These are phyloP conservation scores for Elsinoe arachidis DNA, from an alignment of 2,329 filamentous ascomycete genomes.

Conservation along the genomic window DNA sequence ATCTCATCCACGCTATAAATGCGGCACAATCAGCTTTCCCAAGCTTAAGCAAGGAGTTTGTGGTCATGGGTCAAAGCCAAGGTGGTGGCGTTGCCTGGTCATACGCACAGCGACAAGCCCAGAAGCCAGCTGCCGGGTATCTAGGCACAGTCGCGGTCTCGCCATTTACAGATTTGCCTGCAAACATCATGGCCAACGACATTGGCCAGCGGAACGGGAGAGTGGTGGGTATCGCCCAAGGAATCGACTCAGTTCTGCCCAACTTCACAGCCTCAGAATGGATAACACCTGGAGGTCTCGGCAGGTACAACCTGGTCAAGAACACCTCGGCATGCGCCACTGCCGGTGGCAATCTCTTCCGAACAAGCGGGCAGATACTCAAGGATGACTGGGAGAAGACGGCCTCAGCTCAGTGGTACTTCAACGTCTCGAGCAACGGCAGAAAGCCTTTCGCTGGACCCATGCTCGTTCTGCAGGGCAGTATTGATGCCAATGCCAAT, in stretches of 20 bases:
- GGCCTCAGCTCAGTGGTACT: constrained; percentile 19
- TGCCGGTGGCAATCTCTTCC: constrained; percentile 16
- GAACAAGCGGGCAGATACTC: constrained; percentile 17
- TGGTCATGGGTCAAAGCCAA: constrained; percentile 41
- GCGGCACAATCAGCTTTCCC: constrained; percentile 38
- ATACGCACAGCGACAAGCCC: constrained; percentile 28
- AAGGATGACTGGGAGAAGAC: constrained; percentile 20
- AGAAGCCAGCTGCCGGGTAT: constrained; percentile 28
- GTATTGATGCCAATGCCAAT: constrained; percentile 19
- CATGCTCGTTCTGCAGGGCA: constrained; percentile 32
- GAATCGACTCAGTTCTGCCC: constrained; percentile 22
- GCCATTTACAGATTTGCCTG: constrained; percentile 23
- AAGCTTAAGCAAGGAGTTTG: constrained; percentile 31
- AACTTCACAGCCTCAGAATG: constrained; percentile 23
- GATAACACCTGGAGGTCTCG: constrained; percentile 23
- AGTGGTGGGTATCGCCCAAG: constrained; percentile 19
- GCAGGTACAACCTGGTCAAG: constrained; percentile 17
- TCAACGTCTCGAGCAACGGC: constrained; percentile 23
- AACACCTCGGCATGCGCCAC: constrained; percentile 19
- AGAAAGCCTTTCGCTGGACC: constrained; percentile 29
- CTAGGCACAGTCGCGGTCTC: constrained; percentile 30
- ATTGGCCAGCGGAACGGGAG: constrained; percentile 16
- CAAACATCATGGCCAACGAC: constrained; percentile 20
- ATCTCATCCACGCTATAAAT: constrained; percentile 35
- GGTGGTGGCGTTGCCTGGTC: constrained; percentile 40